Evolutionary conservation across 2,329 filamentous ascomycete species (phyloP), one percentile per base, ranked within the genome.

Genomic region (Alternaria atra): DNA sequence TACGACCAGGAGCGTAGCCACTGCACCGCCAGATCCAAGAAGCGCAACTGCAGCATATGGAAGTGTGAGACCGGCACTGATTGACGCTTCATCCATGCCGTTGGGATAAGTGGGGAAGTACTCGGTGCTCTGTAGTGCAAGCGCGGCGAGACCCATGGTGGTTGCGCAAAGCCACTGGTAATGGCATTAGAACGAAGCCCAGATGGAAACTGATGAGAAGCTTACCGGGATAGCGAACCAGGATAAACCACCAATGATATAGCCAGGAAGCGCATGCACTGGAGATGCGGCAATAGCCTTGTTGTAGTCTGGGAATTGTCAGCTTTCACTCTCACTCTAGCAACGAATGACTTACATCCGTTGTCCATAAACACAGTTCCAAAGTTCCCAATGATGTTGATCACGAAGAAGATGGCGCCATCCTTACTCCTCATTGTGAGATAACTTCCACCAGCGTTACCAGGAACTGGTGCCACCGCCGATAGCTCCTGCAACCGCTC

Each of bases 241-340:
- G 1, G 78, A 80, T 5, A 84, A 70, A 0, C 82, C 65, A 17
- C 70, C 68, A n/a, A 84, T 77, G 47, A 75, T 74, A 58, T 75
- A 76, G 12, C 93, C 93, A 0, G 93, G 93, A 4, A 97, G 87
- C 0, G 93, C 93, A 55, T 94, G 89, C 0, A 94, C 90, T 0
- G 93, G 93, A 15, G 89, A 90, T 0, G 94, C 93, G 5, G 93
- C 92, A 71, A 97, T 97, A 15, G 93, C 93, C 79, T 97, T 95
- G 81, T 93, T 96, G 82, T 96, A 97, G 61, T 75, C 66, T 70
- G 20, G 2, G 1, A 9, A 1, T 13, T 64, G 52, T 71, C 34
- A 65, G 46, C 15, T 17, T 37, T 10, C n/a, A 40, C 5, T 13
- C 6, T 7, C 9, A 17, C 1, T 8, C 1, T 2, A 3, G 6